Conservation (phyloP, 805 yeast genomes). For the Lipomyces yamadae region DNA sequence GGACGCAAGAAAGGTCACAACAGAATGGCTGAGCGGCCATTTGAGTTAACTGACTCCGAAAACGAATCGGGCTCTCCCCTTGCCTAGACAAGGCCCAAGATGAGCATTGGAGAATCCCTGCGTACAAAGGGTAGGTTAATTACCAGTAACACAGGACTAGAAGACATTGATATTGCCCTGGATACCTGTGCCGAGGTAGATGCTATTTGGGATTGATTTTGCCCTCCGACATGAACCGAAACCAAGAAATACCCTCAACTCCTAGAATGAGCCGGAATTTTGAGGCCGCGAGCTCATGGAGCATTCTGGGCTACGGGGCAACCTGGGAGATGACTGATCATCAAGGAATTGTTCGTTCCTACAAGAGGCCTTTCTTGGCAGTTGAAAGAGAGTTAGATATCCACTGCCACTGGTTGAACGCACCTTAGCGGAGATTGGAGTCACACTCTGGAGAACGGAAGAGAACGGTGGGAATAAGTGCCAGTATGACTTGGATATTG, state of each 20-base stretch:
- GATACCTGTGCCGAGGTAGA: background rate
- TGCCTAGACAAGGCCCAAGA: background rate
- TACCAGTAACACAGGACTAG: background rate
- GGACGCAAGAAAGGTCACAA: background rate
- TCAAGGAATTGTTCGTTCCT: background rate
- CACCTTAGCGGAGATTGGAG: background rate
- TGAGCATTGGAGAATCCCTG: background rate
- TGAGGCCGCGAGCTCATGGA: background rate
- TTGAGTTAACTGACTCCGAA: too few species aligned
- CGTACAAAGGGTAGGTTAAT: background rate
- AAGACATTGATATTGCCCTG: background rate
- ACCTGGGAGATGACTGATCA: background rate
- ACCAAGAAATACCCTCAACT: background rate
- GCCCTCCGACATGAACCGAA: background rate
- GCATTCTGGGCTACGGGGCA: background rate
- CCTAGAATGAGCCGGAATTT: background rate
- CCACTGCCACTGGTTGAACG: background rate
- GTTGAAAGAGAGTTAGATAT: too few species aligned
- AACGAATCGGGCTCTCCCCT: too few species aligned
- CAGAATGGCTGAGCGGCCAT: too few species aligned
- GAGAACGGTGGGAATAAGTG: too few species aligned
- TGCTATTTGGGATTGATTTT: background rate
- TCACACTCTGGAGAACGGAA: background rate
- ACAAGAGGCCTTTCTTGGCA: background rate
- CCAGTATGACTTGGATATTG: too few species aligned